Percentiles rank a stretch among this genome's conserved stretches.
Conservation (phyloP, 2,329 filamentous ascomycete genomes). For the Aspergillus intermedius region DNA sequence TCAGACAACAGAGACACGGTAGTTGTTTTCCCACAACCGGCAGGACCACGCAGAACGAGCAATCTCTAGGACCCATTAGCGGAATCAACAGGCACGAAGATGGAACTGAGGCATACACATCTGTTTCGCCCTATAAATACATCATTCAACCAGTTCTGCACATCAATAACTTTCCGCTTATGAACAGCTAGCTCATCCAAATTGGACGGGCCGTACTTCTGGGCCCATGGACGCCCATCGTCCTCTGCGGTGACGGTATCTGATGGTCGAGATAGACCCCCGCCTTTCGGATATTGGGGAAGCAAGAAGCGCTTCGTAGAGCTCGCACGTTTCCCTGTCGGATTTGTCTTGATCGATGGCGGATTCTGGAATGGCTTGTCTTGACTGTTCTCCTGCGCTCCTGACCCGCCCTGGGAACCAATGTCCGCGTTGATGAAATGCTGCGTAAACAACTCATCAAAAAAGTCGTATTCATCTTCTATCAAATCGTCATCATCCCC, state of each 20-base stretch:
- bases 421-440: slow-evolving; percentile 21
- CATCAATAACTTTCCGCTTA: slow-evolving; percentile 86
- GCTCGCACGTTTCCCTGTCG: slow-evolving; percentile 8
- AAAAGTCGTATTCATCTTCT: slow-evolving; percentile 36
- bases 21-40: slow-evolving; percentile 88
- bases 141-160: slow-evolving; percentile 72
- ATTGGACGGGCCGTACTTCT: slow-evolving; percentile 68
- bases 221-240: slow-evolving; percentile 75
- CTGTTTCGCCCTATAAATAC: slow-evolving; percentile 56
- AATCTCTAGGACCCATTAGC: slow-evolving; percentile 49
- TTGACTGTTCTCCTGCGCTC: slow-evolving; percentile 2
- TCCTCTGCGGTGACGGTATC: slow-evolving; percentile 32
- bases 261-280: not conserved
- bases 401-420: slow-evolving; percentile 1
- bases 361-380: slow-evolving; percentile 5
- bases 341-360: slow-evolving; percentile 12
- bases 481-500: slow-evolving; percentile 32
- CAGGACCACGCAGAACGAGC: slow-evolving; percentile 80
- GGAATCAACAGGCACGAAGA: not conserved
- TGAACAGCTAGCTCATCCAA: slow-evolving; percentile 86
- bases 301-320: slow-evolving; percentile 23
- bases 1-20: slow-evolving; percentile 72
- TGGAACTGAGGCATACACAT: slow-evolving; percentile 23
- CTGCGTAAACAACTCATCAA: slow-evolving; percentile 31
- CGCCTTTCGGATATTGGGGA: not conserved